Evolutionary conservation across 2,329 filamentous ascomycete genomes (phyloP), one percentile per base, ranked within the genome.

Genomic region (Onygenales sp.): DNA sequence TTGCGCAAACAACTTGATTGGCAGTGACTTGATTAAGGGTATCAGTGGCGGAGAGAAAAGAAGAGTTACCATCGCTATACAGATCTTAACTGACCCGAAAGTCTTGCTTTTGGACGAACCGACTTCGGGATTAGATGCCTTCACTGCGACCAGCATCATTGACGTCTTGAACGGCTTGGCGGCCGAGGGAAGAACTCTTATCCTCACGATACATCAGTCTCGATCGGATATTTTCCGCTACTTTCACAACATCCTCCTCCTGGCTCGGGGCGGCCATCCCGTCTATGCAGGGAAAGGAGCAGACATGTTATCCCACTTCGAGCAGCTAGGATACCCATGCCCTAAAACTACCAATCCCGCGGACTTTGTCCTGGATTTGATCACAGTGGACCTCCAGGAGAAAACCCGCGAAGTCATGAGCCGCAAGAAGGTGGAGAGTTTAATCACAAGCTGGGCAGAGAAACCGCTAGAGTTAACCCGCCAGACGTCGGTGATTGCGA

Each of bases 21-120:
- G 87, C 2, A 85, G 79, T 54, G 84, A 87, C 7, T 67, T 87
- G 3, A 77, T 87, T 59, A 90, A 90, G 64, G 86, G 87, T 0
- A 89, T 91, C 33, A 88, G 85, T 7, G 87, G 87, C 2, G 87
- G 87, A 14, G 86, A 91, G 67, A 90, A 89, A 68, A 77, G 87
- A 2, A 79, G 87, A 52, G 85, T 90, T 5, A 86, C 84, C 2
- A 89, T 91, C 56, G 87, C 86, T 0, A 82, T 89, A 0, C 87
- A 91, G 59, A 83, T 90, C 6, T 74, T 91, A 9, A 90, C 85
- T 0, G 85, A 89, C 55, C 87, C 87, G 1, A 80, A 82, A 1
- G 78, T 91, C 2, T 69, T 91, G 1, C 73, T 91, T 0, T 77
- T 91, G 0, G 87, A 91, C 56, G 87, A 91, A 59, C 87, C 87